phyloP scores from a whole-genome alignment of 176 grass and related monocot genomes.

The Pharus latifolius region DNA sequence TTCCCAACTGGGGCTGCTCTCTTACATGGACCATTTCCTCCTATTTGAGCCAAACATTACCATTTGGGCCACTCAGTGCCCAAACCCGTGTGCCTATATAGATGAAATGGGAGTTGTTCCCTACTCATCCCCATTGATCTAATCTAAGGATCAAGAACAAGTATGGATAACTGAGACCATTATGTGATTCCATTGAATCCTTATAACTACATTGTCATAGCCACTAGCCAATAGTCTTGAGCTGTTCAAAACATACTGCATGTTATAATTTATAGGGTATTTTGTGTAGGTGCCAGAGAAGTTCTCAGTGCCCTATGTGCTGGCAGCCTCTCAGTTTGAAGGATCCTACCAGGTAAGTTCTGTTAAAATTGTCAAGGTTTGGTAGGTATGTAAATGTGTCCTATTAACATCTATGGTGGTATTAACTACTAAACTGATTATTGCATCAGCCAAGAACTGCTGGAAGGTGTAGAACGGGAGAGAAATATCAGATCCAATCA shows the following conservation, averaged over 20 bases:
- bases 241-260: slow-evolving; percentile 9
- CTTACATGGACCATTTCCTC: background rate
- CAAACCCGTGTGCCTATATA: no score
- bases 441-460: slow-evolving; percentile 70
- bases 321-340: slow-evolving; percentile 82
- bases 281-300: slow-evolving; percentile 78
- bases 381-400: slow-evolving; percentile 4
- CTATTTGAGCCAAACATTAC: no score
- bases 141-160: no score
- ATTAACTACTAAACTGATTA: background rate
- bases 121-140: no score
- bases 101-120: no score
- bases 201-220: background rate
- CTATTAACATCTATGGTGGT: background rate
- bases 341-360: slow-evolving; percentile 70
- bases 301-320: slow-evolving; percentile 97
- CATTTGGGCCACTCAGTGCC: no score
- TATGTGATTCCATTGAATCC: background rate
- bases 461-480: slow-evolving; percentile 64
- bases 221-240: background rate
- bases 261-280: slow-evolving; percentile 8
- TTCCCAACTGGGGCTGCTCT: background rate
- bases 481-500: slow-evolving; percentile 60
- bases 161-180: no score
- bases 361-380: background rate